Base-by-base conservation (phyloP, 2,329 filamentous ascomycete genomes). In the Rugonectria rugulosa region DNA sequence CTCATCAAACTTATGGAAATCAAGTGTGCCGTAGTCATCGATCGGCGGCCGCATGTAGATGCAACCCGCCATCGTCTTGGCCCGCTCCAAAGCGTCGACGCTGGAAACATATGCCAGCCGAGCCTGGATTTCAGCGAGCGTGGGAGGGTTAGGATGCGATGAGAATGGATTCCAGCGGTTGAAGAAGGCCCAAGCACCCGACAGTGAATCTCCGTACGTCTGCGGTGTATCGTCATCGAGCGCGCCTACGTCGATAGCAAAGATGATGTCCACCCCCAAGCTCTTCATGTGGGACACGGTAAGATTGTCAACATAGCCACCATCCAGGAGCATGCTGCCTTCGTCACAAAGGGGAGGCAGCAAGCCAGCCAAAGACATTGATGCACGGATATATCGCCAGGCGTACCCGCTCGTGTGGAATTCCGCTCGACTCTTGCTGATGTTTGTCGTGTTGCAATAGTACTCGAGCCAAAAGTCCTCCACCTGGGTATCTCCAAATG, bases 371-470 rank as follows among this genome's bases (percentile, higher is more conserved):
- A 99, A 83, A 2, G 93, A 96, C 95, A 99, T 99, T 10, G 92
- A 97, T 1, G 95, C 95, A 40, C 95, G 86, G 20, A 99, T 91
- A 68, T 99, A 99, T 36, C 96, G 86, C 95, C 95, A 99, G 0
- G 95, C 94, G 69, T 99, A 99, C 12, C 95, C 95, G 57, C 90
- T 95, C 0, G 92, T 97, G 74, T 99, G 95, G 63, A 96, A 93
- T 72, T 99, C 95, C 3, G 87, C 87, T 17, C 94, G 85, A 58
- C 90, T 95, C 73, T 96, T 96, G 77, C 90, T 96, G 75, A 99
- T 98, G 73, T 98, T 99, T 31, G 96, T 99, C 1, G 95, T 98
- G 75, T 99, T 99, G 82, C 96, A 99, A 77, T 99, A 99, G 72
- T 92, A 99, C 65, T 97, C 92, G 10, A 99, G 84, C 95, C 95